Evolutionary conservation across 225 moss, liverwort and hornwort genomes (phyloP), one percentile per base, ranked within the genome.

Genomic region (Sphagnum contortum): DNA sequence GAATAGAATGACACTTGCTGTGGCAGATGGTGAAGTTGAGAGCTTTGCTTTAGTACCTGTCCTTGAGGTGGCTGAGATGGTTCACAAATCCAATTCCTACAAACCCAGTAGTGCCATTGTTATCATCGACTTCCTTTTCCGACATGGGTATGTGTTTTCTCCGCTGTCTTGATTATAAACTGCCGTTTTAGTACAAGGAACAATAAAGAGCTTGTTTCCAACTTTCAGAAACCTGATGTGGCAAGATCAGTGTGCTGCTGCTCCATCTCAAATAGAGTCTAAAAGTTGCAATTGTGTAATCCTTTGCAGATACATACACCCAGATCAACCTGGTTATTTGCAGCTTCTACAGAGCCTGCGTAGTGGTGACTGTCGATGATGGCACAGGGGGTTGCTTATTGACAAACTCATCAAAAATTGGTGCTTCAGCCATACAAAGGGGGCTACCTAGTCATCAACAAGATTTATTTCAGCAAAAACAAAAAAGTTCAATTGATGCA

Each of bases 61-160:
- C 66, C 65, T 78, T 59, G 79, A 98, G 78, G 87, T 92, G 63
- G 63, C 79, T 59, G 68, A 81, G 63, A 64, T 62, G 47, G 69
- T 98, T 62, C 87, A 82, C 69, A 80, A 78, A 66, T 77, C 83
- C 60, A 79, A 76, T 48, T 72, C 66, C 5, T 92, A 90, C 77
- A 98, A 98, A 72, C 87, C 92, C n/a, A 91, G 87, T 68, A 89
- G 85, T 63, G 87, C 88, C 57, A 83, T 98, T 47, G 96, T 90
- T 47, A 57, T 90, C 44, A 91, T 90, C 4, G 92, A 98, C 60
- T 98, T 98, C 67, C 73, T 98, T 55, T 71, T 98, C 61, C 88
- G 96, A 49, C 90, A 92, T 69, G 96, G 96, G 90, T 91, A 76
- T 67, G 66, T 66, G 44, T 29, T 29, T 29, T 29, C 29, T 29